Conservation (phyloP, 495 filamentous ascomycete species). For the Sphaerosporella brunnea region DNA sequence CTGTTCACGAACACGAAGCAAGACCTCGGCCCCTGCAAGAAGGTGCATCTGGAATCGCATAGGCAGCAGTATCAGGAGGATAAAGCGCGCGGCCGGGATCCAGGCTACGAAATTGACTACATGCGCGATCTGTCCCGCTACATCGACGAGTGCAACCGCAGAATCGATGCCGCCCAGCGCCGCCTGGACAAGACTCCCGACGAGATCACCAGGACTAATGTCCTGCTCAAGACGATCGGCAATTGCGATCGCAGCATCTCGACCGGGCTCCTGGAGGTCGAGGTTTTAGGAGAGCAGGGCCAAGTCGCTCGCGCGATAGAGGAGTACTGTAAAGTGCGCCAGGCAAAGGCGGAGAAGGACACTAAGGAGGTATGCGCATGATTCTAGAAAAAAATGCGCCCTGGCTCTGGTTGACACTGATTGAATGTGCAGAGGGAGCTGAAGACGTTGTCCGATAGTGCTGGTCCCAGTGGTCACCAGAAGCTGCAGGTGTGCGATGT, state of each 20-base stretch:
- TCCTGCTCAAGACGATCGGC: conserved; percentile 70
- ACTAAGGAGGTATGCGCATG: conserved; percentile 47
- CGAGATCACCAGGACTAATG: conserved; percentile 93
- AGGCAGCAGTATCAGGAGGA: conserved; percentile 76
- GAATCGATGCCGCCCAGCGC: conserved; percentile 78
- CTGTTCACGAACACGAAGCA: conserved; percentile 98
- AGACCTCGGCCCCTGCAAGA: conserved; percentile 80
- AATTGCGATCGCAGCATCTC: conserved; percentile 67
- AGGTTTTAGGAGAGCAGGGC: conserved; percentile 66
- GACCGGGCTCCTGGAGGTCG: conserved; percentile 65
- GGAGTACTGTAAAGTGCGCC: conserved; percentile 68
- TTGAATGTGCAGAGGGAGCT: conserved; percentile 53
- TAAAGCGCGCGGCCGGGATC: conserved; percentile 39
- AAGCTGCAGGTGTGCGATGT: conserved; percentile 98
- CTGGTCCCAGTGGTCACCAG: conserved; percentile 83
- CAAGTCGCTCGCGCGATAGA: conserved; percentile 62
- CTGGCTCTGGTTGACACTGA: too few relatives aligned
- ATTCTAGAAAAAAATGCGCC: too few relatives aligned
- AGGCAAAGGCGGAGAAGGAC: conserved; percentile 63
- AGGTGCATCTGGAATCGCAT: conserved; percentile 73
- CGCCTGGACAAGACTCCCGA: conserved; percentile 93
- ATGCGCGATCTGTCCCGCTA: conserved; percentile 86
- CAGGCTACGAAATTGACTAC: conserved; percentile 92
- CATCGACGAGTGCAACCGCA: conserved; percentile 88
- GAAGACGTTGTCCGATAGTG: conserved; percentile 78